These are phyloP conservation scores for Tulasnella sp. DNA, from an alignment of 768 basidiomycete genomes.

Conservation along the genomic window DNA sequence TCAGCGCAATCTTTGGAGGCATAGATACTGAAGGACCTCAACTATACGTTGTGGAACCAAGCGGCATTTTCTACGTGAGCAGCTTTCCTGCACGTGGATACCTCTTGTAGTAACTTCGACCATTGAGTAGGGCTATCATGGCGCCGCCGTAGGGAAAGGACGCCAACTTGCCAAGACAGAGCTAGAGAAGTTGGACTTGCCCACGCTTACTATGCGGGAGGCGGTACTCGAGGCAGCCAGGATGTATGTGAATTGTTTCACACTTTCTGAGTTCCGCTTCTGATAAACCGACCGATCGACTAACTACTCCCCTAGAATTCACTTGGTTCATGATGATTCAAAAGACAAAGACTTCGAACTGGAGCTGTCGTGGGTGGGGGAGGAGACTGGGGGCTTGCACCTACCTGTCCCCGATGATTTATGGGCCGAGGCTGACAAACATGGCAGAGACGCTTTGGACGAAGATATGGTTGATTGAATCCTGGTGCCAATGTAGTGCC, in stretches of 20 bases:
- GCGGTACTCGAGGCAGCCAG: slow-evolving; percentile 90
- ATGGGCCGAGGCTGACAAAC: slow-evolving; percentile 72
- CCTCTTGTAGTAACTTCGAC: neutral
- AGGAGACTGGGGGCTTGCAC: slow-evolving; percentile 73
- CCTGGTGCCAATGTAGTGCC: neutral
- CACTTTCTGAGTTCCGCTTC: neutral
- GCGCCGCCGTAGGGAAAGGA: slow-evolving; percentile 97
- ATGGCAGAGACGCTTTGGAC: slow-evolving; percentile 71
- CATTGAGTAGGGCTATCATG: slow-evolving; percentile 72
- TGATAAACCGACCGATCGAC: neutral
- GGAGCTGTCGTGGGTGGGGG: slow-evolving; percentile 93
- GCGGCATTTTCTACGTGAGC: slow-evolving; percentile 81
- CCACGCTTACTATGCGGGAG: slow-evolving; percentile 70
- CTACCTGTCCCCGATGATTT: slow-evolving; percentile 79
- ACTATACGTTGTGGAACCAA: slow-evolving; percentile 89
- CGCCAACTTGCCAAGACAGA: slow-evolving; percentile 96
- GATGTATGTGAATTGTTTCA: slow-evolving; percentile 58
- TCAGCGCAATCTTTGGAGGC: slow-evolving; percentile 83
- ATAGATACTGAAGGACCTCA: slow-evolving; percentile 83
- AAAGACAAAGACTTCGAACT: slow-evolving; percentile 98
- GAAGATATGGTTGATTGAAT: slow-evolving; percentile 20
- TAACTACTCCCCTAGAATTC: slow-evolving; percentile 53
- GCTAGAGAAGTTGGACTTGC: slow-evolving; percentile 86
- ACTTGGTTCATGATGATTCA: slow-evolving; percentile 93
- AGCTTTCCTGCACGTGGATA: neutral